phyloP scores from a whole-genome alignment of 2,329 filamentous ascomycete species.

The Thelonectria olida region DNA sequence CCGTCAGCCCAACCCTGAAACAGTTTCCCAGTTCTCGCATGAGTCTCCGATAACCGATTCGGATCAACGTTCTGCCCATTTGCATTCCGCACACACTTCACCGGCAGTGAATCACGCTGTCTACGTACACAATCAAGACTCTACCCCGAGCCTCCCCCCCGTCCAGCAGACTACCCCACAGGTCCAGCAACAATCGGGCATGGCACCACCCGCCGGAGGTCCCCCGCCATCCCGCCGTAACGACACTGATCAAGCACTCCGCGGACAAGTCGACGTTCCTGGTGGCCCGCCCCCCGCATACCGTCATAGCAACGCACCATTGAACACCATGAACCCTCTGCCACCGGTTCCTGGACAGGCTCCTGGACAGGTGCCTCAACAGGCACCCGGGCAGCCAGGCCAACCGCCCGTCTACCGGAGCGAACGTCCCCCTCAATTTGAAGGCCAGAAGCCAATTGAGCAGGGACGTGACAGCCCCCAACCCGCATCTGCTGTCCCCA shows the following conservation, averaged over 20 bases:
- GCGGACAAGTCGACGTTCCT: slow-evolving; percentile 53
- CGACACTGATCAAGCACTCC: slow-evolving; percentile 58
- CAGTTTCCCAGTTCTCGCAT: slow-evolving; percentile 69
- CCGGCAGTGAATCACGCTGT: slow-evolving; percentile 52
- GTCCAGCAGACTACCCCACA: slow-evolving; percentile 40
- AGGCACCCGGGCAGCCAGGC: slow-evolving; percentile 45
- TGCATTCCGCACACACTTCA: slow-evolving; percentile 55
- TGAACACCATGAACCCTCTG: slow-evolving; percentile 55
- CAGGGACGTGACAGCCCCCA: slow-evolving; percentile 67
- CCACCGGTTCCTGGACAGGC: slow-evolving; percentile 50
- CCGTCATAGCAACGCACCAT: slow-evolving; percentile 58
- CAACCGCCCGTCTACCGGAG: slow-evolving; percentile 52
- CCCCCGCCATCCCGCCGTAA: slow-evolving; percentile 56
- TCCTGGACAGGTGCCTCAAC: slow-evolving; percentile 40
- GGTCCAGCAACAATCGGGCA: slow-evolving; percentile 49
- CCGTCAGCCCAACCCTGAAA: slow-evolving; percentile 62
- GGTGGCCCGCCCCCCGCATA: slow-evolving; percentile 61
- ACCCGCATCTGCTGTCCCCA: slow-evolving; percentile 49
- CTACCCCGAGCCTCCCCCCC: slow-evolving; percentile 41
- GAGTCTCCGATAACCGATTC: slow-evolving; percentile 65
- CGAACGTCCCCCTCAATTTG: slow-evolving; percentile 53
- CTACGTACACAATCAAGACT: slow-evolving; percentile 48
- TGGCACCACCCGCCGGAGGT: slow-evolving; percentile 59
- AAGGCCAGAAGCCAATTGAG: slow-evolving; percentile 52
- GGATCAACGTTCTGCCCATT: slow-evolving; percentile 52